Conservation (phyloP, 805 yeast genomes). For the Debaryomyces maramus region DNA sequence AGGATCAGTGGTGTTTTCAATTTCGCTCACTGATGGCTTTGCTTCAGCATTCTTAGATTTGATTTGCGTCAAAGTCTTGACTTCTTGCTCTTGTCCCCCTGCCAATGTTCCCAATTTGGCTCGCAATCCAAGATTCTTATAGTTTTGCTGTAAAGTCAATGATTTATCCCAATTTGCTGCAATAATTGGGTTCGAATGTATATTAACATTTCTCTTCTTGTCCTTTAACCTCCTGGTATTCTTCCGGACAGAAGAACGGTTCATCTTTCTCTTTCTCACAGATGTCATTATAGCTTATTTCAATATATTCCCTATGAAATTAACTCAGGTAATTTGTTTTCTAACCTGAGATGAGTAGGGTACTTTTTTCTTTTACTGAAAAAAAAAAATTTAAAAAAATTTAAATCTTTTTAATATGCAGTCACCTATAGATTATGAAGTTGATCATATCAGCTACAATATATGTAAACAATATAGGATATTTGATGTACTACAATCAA, state of each 20-base stretch:
- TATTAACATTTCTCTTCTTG: constrained; percentile 63
- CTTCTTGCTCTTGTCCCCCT: constrained; percentile 76
- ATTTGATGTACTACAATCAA: too few species aligned
- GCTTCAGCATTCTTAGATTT: constrained; percentile 28
- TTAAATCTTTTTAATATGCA: too few species aligned
- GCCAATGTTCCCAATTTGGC: constrained; percentile 65
- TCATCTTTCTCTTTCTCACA: constrained; percentile 85
- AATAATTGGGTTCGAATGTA: constrained; percentile 74
- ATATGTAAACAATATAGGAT: too few species aligned
- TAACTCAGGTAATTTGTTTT: background rate
- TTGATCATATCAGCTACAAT: too few species aligned
- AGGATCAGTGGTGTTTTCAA: constrained; percentile 50
- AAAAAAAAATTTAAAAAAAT: background rate
- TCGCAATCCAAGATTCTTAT: constrained; percentile 75
- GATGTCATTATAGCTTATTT: constrained; percentile 48
- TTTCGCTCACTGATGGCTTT: constrained; percentile 33
- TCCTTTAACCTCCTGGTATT: constrained; percentile 71
- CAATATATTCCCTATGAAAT: background rate
- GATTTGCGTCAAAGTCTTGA: constrained; percentile 38
- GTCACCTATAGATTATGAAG: too few species aligned
- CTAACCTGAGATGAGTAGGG: background rate
- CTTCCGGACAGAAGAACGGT: constrained; percentile 67
- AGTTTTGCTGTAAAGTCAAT: constrained; percentile 81
- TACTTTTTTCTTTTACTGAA: constrained; percentile 1
- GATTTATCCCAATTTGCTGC: constrained; percentile 88